phyloP scores from a whole-genome alignment of 441 rosid species.

The Populus trichocarpa region DNA sequence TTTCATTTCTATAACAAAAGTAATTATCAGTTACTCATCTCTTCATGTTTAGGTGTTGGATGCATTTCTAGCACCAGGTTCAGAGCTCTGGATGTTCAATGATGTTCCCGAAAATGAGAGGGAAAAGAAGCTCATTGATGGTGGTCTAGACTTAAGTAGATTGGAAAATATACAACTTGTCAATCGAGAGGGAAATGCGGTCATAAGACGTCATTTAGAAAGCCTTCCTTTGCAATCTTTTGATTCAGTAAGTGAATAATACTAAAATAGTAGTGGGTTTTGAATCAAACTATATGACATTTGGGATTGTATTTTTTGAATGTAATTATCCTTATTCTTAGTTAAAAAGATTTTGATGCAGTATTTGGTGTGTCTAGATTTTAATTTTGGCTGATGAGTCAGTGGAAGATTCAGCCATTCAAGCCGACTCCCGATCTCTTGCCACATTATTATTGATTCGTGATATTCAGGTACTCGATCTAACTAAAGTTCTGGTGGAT shows the following conservation, averaged over 20 bases:
- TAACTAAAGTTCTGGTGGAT: not conserved
- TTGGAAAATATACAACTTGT: conserved; percentile 55
- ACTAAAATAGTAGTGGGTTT: not conserved
- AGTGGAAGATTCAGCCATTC: conserved; percentile 56
- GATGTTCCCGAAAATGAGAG: conserved; percentile 68
- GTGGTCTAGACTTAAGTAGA: conserved; percentile 57
- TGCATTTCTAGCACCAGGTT: conserved; percentile 58
- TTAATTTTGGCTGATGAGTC: conserved; percentile 42
- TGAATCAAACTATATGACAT: not conserved
- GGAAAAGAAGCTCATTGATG: conserved; percentile 64
- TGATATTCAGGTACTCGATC: conserved; percentile 62
- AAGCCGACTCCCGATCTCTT: conserved; percentile 83
- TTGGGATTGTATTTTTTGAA: not conserved
- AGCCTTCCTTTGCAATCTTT: conserved; percentile 73
- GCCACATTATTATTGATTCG: conserved; percentile 68
- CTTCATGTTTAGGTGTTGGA: conserved; percentile 54
- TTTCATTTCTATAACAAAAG: not conserved
- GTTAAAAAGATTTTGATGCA: not conserved
- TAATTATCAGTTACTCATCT: conserved; percentile 8
- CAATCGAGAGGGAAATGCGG: conserved; percentile 74
- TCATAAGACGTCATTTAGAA: conserved; percentile 67
- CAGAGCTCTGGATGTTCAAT: conserved; percentile 87
- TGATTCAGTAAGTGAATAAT: conserved; percentile 52
- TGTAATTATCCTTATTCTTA: not conserved
- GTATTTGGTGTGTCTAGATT: conserved; percentile 36